These are phyloP conservation scores for Solanum pinnatisectum DNA, from an alignment of 257 asterid species.

Conservation along the genomic window DNA sequence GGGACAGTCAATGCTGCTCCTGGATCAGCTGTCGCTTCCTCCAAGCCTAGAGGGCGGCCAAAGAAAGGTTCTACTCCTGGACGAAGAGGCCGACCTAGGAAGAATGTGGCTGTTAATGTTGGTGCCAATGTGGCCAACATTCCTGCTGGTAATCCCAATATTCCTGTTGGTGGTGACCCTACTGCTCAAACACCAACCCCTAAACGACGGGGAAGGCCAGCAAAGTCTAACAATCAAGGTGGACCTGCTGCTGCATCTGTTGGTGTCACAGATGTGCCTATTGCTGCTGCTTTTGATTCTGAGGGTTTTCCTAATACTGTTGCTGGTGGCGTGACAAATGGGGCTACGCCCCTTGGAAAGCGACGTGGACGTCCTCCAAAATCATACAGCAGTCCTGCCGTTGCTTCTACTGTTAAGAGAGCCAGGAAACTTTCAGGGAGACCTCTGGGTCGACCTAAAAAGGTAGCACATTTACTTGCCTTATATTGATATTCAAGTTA, in stretches of 20 bases:
- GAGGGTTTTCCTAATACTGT: not conserved
- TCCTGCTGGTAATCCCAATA: slow-evolving; percentile 4
- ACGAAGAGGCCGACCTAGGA: slow-evolving; percentile 50
- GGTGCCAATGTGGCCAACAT: not conserved
- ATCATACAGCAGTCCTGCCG: slow-evolving; percentile 11
- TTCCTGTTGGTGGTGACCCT: slow-evolving; percentile 10
- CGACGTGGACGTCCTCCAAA: slow-evolving; percentile 64
- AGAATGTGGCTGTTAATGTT: slow-evolving; percentile 4
- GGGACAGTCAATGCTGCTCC: not conserved
- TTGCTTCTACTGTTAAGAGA: slow-evolving; percentile 9
- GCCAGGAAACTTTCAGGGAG: slow-evolving; percentile 47
- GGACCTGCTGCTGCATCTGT: slow-evolving; percentile 1
- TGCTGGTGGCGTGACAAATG: not conserved
- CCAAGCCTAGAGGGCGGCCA: slow-evolving; percentile 8
- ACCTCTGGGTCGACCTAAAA: slow-evolving; percentile 76
- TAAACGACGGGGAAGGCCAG: slow-evolving; percentile 69
- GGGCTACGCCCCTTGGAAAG: slow-evolving; percentile 20
- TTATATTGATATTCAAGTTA: not conserved
- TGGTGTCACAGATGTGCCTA: not conserved
- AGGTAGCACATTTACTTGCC: slow-evolving; percentile 32
- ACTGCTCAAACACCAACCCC: slow-evolving; percentile 10
- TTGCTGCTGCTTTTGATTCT: not conserved
- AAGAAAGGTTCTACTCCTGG: slow-evolving; percentile 11
- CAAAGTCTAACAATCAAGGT: slow-evolving; percentile 12
- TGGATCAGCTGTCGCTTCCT: not conserved